A percentile compares a stretch with the other conserved stretches of the same genome.
Evolutionary conservation across 2,329 filamentous ascomycete species (phyloP).

Genomic region (Neopestalotiopsis rosae): DNA sequence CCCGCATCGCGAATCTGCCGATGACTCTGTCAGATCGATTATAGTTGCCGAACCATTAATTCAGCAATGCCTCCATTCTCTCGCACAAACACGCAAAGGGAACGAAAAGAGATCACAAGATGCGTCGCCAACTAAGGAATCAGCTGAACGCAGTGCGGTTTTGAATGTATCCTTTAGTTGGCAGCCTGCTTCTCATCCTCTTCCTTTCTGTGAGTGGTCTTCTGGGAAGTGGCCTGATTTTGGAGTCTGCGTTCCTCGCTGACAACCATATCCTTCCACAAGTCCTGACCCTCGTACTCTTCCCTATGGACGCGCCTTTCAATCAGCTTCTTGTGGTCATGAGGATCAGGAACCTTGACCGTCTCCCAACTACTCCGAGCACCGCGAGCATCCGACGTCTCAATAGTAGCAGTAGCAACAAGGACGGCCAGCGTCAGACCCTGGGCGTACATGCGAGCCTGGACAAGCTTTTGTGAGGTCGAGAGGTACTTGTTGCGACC

Average conservation of each 20-base stretch:
- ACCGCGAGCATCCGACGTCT: slow-evolving; percentile 76
- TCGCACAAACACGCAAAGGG: too few relatives aligned
- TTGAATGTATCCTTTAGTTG: not conserved
- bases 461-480: slow-evolving; percentile 85
- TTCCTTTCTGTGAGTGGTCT: not conserved
- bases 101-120: too few relatives aligned
- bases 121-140: too few relatives aligned
- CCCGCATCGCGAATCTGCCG: too few relatives aligned
- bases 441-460: slow-evolving; percentile 94
- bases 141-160: too few relatives aligned
- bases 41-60: too few relatives aligned
- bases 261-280: slow-evolving; percentile 92
- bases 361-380: slow-evolving; percentile 85
- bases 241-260: slow-evolving; percentile 71
- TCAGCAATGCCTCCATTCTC: too few relatives aligned
- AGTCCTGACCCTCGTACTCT: slow-evolving; percentile 84
- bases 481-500: slow-evolving; percentile 77
- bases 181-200: slow-evolving; percentile 3
- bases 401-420: slow-evolving; percentile 81
- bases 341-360: slow-evolving; percentile 77
- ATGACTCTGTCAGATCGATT: too few relatives aligned
- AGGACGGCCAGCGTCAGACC: slow-evolving; percentile 85
- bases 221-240: slow-evolving; percentile 35
- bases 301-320: slow-evolving; percentile 90
- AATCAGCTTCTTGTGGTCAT: slow-evolving; percentile 82